Evolutionary conservation across 805 yeast genomes (phyloP), one percentile per base, ranked within the genome.

Genomic region (Teunomyces kruisii): DNA sequence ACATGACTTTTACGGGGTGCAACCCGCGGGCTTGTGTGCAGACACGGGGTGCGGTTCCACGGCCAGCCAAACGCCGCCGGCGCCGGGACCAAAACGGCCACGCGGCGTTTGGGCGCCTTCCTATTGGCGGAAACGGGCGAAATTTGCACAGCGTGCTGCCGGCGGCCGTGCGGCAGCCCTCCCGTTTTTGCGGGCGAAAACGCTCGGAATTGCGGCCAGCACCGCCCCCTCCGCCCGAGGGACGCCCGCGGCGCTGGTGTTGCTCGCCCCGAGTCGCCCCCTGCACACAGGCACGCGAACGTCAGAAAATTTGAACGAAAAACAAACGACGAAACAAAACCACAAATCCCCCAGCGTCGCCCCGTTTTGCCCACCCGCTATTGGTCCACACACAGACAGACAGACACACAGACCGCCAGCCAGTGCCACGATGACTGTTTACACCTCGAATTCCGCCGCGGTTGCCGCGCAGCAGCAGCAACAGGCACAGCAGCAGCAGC

Each of bases 381-480:
- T 15, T 32, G 36, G 16, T 14, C 15, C 19, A 16, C 8, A 5
- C 6, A 32, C 22, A 19, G 15, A 9, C 32, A 15, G n/a, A n/a
- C n/a, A n/a, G n/a, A n/a, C n/a, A n/a, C n/a, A n/a, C n/a, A n/a
- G n/a, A n/a, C n/a, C n/a, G n/a, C n/a, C n/a, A n/a, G n/a, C n/a
- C n/a, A n/a, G n/a, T n/a, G n/a, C 7, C 32, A 19, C 15, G 15
- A 66, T 66, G 71, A 62, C 70, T 16, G 69, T 63, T n/a, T 66
- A 66, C 50, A 57, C 64, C 16, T 61, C 68, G 22, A 65, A 62
- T 48, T 63, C 68, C n/a, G 59, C 57, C 32, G 65, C 63, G n/a
- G 60, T 54, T 17, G 57, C 56, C 3, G 56, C 54, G 16, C 52
- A 46, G n/a, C 64, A 60, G 47, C 64, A 58, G 48, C 63, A 56